Evolutionary conservation across 2,329 filamentous ascomycete species (phyloP), one percentile per base, ranked within the genome.

Genomic region (Fusarium agapanthi): DNA sequence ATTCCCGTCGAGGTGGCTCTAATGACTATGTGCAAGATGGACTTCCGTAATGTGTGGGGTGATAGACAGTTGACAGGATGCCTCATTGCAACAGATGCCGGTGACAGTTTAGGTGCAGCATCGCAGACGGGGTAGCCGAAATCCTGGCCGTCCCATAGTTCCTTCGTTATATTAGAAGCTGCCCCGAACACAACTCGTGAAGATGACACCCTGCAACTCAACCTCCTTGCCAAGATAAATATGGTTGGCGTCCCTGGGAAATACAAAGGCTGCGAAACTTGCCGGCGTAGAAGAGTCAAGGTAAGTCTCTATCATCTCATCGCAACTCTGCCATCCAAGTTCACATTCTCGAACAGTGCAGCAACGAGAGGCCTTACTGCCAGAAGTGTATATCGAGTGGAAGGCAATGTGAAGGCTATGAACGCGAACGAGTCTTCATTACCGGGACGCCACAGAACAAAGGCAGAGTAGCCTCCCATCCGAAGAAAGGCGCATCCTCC

Each of bases 191-290:
- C 28, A 51, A 43, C 32, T 47, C 61, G 30, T 24, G 28, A 53
- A 45, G 26, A 34, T 30, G 34, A 24, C 16, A 69, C 18, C 55
- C 53, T 43, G 26, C n/a, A 59, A 47, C 47, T 30, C 35, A 51
- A 47, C 43, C 28, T 56, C 57, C 38, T 56, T 26, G 47, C 28
- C 45, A 10, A 69, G 45, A 70, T 77, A 83, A 83, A 62, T 40
- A 90, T 90, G 88, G 88, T 90, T 72, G 89, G 89, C 59, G 88
- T 91, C 65, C 85, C 88, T 41, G 89, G 89, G 57, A 90, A 90
- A 79, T 91, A 88, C 78, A 90, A 90, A 79, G 89, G 88, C 41
- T 91, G 89, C 80, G 88, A 90, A 79, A 90, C 89, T 32, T 91
- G 89, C 77, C 83, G 89, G 54, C 81, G 84, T 34, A 83, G 89